A percentile compares a stretch with the other conserved stretches of the same genome.
Conservation (phyloP, 306 rosid species). For the Glycine latifolia region DNA sequence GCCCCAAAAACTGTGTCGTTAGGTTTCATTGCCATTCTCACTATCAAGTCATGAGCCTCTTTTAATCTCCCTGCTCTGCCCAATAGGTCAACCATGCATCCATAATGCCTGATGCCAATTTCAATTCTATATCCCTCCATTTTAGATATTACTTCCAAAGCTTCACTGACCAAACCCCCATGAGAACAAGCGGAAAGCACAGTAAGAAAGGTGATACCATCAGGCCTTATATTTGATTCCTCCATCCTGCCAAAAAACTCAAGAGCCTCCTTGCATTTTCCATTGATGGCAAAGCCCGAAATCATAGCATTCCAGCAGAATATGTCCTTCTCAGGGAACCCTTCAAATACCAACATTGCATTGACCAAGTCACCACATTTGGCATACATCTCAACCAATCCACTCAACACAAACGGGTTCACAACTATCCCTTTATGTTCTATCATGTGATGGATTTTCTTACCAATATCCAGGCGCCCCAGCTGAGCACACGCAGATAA, state of each 20-base stretch:
- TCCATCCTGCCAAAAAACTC: conserved; percentile 64
- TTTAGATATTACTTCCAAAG: conserved; percentile 58
- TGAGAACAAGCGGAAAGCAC: conserved; percentile 73
- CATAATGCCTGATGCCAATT: conserved; percentile 60
- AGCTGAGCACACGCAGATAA: conserved; percentile 76
- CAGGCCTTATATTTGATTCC: conserved; percentile 57
- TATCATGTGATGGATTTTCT: conserved; percentile 59
- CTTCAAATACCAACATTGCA: conserved; percentile 67
- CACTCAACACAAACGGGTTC: conserved; percentile 67
- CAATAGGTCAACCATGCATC: conserved; percentile 79
- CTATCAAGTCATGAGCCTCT: conserved; percentile 64
- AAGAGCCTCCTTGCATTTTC: conserved; percentile 66
- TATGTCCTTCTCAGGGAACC: conserved; percentile 54
- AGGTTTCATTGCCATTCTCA: conserved; percentile 67
- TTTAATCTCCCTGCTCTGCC: conserved; percentile 71
- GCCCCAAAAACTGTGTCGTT: conserved; percentile 71
- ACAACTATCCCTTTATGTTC: conserved; percentile 46
- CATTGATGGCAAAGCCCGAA: conserved; percentile 68
- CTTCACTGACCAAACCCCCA: conserved; percentile 67
- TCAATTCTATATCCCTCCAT: conserved; percentile 63
- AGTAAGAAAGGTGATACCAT: conserved; percentile 66
- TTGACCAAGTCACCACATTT: conserved; percentile 74
- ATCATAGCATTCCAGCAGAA: conserved; percentile 81
- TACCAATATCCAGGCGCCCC: conserved; percentile 64
- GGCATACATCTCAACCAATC: conserved; percentile 76